These are phyloP conservation scores for Penicillium polonicum DNA, from an alignment of 2,329 filamentous ascomycete species.

Conservation along the genomic window DNA sequence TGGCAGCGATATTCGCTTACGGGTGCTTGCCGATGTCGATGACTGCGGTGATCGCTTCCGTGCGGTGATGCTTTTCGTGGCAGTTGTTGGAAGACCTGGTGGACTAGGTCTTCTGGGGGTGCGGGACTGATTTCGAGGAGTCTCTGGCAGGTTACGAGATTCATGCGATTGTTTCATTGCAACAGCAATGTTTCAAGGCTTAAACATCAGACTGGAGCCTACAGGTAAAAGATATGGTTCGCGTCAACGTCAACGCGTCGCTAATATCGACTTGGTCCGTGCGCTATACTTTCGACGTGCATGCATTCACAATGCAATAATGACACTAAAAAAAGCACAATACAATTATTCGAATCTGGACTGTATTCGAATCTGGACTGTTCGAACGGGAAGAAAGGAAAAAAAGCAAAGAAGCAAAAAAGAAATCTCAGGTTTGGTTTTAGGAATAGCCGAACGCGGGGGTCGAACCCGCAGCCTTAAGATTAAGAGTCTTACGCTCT, in stretches of 20 bases:
- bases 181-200: conserved; percentile 9
- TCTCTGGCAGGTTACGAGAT: conserved; percentile 15
- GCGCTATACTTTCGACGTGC: not conserved
- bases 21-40: conserved; percentile 18
- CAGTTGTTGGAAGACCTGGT: conserved; percentile 8
- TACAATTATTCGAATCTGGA: not conserved
- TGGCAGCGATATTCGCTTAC: conserved; percentile 20
- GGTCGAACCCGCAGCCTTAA: conserved; percentile 45
- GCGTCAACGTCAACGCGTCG: conserved; percentile 11
- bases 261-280: conserved; percentile 11
- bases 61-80: conserved; percentile 18
- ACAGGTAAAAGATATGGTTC: conserved; percentile 12
- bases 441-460: conserved; percentile 42
- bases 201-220: conserved; percentile 13
- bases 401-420: not conserved
- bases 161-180: conserved; percentile 31
- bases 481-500: conserved; percentile 34
- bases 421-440: conserved; percentile 8
- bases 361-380: not conserved
- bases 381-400: not conserved
- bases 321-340: not conserved
- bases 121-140: conserved; percentile 19
- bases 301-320: not conserved
- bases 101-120: conserved; percentile 23
- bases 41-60: conserved; percentile 15